Evolutionary conservation across 1,284 basidiomycete species (phyloP), one percentile per base, ranked within the genome.

Genomic region (Earliella scabrosa): DNA sequence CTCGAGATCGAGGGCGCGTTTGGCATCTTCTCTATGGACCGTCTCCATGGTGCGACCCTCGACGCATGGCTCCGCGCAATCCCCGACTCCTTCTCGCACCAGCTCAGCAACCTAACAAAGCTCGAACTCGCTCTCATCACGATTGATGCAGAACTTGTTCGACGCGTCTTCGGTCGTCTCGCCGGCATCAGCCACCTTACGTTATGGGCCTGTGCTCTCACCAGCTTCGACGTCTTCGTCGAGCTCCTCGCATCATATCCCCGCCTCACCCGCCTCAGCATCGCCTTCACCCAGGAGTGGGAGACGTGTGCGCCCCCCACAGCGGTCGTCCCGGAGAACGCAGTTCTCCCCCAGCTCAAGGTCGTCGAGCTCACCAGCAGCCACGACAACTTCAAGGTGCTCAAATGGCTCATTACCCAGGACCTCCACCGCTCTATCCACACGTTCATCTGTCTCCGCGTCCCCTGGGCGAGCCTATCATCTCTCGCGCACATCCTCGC

Each of bases 11-110:
- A 62, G 24, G 58, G 60, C 39, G 60, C 58, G 1, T 57, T 62
- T 45, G 60, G 60, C 40, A 59, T 62, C 24, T 62, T 62, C 40
- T 59, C 60, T 49, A 54, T 59, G 52, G 60, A 62, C 52, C 60
- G 60, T 34, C 52, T 62, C 13, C 60, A 62, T 34, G 58, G 55
- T n/a, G 54, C 53, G 24, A 58, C 60, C 11, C 60, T 62, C 46
- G 60, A 62, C 18, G 53, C 54, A 9, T 62, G 60, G 60, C 55
- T 62, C 39, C 60, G 55, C 43, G 50, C 60, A 44, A 50, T 59
- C 14, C 54, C 60, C 23, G 32, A 44, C 2, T 45, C 54, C 51
- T 45, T 62, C 26, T 49, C 58, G 3, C 34, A 47, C 10, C 54
- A 56, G 13, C 52, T 62, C n/a, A 35, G 40, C 18, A 44, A 52